Conservation (phyloP, 768 basidiomycete genomes). For the Naganishia onofrii region DNA sequence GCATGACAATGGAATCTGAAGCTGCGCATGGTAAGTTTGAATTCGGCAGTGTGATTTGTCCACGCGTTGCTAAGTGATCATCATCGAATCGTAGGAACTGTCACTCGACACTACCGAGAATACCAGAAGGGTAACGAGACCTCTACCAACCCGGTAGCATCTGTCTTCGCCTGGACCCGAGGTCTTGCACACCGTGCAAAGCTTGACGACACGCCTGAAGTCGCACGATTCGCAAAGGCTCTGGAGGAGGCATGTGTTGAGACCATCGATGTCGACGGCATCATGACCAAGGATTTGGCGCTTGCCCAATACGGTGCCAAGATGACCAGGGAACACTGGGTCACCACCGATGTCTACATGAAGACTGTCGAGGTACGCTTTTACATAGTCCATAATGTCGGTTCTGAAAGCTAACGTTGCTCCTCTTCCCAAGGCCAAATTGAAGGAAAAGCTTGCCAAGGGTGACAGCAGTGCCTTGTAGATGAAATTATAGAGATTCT, state of each 20-base stretch:
- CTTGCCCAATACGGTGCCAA: constrained; percentile 86
- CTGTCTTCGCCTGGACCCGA: constrained; percentile 98
- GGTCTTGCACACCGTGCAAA: constrained; percentile 89
- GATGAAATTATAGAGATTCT: constrained; percentile 5
- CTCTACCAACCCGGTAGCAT: constrained; percentile 96
- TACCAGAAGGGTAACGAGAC: constrained; percentile 97
- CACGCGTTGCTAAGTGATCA: background rate
- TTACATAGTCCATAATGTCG: background rate
- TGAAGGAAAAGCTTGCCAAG: constrained; percentile 36
- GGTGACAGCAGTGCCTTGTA: constrained; percentile 22
- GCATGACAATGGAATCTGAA: constrained; percentile 86
- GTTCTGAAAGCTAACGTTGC: background rate
- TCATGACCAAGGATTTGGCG: constrained; percentile 98
- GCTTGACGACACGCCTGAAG: constrained; percentile 74
- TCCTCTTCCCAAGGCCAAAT: constrained; percentile 34
- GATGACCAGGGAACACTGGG: constrained; percentile 92
- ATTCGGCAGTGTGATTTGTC: background rate
- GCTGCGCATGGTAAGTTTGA: constrained; percentile 76
- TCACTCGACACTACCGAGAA: constrained; percentile 95
- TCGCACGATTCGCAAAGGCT: constrained; percentile 70
- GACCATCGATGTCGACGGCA: constrained; percentile 79
- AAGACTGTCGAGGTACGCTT: constrained; percentile 70
- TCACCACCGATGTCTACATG: constrained; percentile 90
- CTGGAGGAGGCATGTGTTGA: constrained; percentile 87
- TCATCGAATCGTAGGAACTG: constrained; percentile 61